Evolutionary conservation across 768 basidiomycete genomes (phyloP).

Genomic region (Hysterangium stoloniferum): DNA sequence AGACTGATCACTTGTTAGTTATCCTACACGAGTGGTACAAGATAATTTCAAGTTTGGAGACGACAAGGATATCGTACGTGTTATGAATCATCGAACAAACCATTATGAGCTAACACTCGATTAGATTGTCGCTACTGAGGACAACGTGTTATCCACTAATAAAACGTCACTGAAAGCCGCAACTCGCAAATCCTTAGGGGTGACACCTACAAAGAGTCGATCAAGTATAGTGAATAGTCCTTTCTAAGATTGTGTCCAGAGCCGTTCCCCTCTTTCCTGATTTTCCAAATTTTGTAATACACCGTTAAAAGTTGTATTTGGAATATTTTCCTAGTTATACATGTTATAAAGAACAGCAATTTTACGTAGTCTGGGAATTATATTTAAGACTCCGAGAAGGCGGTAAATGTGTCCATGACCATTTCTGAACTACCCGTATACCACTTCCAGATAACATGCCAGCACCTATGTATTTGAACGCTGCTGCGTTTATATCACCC

Average conservation of each 20-base stretch:
- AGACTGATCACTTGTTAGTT: slow-evolving; percentile 31
- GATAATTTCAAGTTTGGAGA: slow-evolving; percentile 98
- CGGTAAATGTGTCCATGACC: no score
- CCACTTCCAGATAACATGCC: slow-evolving; percentile 39
- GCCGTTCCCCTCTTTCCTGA: no score
- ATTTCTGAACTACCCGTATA: no score
- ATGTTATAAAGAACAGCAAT: no score
- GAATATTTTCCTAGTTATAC: no score
- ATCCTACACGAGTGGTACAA: slow-evolving; percentile 90
- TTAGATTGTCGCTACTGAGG: slow-evolving; percentile 92
- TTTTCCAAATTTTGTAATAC: no score
- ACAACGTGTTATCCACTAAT: slow-evolving; percentile 89
- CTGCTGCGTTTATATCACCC: slow-evolving; percentile 79
- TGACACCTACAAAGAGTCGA: slow-evolving; percentile 39
- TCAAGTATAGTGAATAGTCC: slow-evolving; percentile 67
- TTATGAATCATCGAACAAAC: not conserved
- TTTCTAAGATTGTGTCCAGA: no score
- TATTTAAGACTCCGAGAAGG: no score
- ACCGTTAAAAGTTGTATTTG: no score
- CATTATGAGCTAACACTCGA: slow-evolving; percentile 1
- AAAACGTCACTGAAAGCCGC: slow-evolving; percentile 88
- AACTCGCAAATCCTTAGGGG: slow-evolving; percentile 61
- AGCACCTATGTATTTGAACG: slow-evolving; percentile 61
- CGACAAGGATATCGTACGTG: slow-evolving; percentile 87
- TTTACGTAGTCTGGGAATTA: no score